Conservation (phyloP, 306 rosid genomes). For the Glycine latifolia region DNA sequence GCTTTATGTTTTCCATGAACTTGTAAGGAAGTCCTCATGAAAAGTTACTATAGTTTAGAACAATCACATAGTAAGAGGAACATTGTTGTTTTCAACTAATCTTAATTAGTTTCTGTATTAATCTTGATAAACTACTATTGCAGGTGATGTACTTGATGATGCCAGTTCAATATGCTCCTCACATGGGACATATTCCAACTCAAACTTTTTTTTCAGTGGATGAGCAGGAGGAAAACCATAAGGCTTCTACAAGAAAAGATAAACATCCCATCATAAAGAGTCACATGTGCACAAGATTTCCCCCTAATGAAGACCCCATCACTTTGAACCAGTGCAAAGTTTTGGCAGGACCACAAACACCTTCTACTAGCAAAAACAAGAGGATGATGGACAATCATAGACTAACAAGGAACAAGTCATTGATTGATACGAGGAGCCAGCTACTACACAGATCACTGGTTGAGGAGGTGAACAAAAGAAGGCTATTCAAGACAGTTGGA, state of each 20-base stretch:
- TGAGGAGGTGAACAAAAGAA: constrained; percentile 76
- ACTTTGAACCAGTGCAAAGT: constrained; percentile 53
- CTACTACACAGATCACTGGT: constrained; percentile 73
- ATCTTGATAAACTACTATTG: constrained; percentile 44
- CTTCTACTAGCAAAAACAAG: constrained; percentile 53
- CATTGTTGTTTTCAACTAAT: constrained; percentile 11
- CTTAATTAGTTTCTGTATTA: constrained; percentile 15
- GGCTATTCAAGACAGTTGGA: constrained; percentile 82
- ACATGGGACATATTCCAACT: constrained; percentile 67
- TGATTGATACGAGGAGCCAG: constrained; percentile 78
- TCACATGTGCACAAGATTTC: constrained; percentile 63
- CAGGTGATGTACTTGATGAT: constrained; percentile 77
- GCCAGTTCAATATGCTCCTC: constrained; percentile 81
- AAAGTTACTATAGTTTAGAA: neutral
- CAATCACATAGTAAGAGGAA: neutral
- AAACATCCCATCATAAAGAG: constrained; percentile 53
- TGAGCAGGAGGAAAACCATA: constrained; percentile 58
- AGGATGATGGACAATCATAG: constrained; percentile 51
- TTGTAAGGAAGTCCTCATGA: neutral
- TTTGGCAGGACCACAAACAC: constrained; percentile 43
- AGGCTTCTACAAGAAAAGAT: constrained; percentile 51
- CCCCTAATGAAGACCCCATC: constrained; percentile 57
- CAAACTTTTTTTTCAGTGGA: constrained; percentile 58
- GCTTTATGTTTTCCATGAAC: neutral
- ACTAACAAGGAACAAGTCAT: constrained; percentile 73